Evolutionary conservation across 169 alveolate genomes (phyloP), one percentile per base, ranked within the genome.

Genomic region (Eimeria mitis): DNA sequence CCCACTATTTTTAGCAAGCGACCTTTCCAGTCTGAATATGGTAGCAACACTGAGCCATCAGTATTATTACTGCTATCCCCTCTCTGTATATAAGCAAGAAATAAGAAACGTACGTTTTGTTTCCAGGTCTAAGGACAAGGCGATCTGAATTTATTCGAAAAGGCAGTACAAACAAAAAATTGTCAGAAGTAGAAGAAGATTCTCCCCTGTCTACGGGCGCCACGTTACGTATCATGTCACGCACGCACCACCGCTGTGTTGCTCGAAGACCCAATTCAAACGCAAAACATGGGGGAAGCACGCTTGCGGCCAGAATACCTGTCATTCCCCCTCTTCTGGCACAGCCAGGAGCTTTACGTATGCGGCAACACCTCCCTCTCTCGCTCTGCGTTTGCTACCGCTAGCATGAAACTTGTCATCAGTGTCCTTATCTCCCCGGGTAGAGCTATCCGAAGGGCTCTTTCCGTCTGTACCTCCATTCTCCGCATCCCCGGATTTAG

Each of bases 301-400:
- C 76, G 47, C 76, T 34, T n/a, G 76, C 21, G 47, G 76, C 76
- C 47, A 68, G 28, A 2, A 34, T 19, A 31, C 71, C 71, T 68
- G 76, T 31, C 76, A 76, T 65, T n/a, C 89, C 31, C 49, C 89
- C n/a, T 54, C 89, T 9, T 81, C 89, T 13, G 71, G 73, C 42
- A 14, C n/a, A 54, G 65, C 89, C 89, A 81, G 73, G 37, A 81
- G 70, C 89, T 52, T 81, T n/a, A 81, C 54, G 31, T n/a, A 81
- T 4, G 89, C 89, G n/a, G 89, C 89, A 44, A 81, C 89, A 31
- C 89, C 89, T 28, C 89, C 89, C 73, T 81, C 89, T 40, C 73
- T 81, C 63, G 89, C 73, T 59, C 89, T 81, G 44, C 70, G 65
- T 56, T 81, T 81, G 73, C 52, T 54, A 34, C 89, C 16, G 44